A percentile compares a stretch with the other conserved stretches of the same genome.
These are phyloP conservation scores for Glomus cerebriforme DNA, from an alignment of 192 early-diverging fungal genomes.

Conservation along the genomic window DNA sequence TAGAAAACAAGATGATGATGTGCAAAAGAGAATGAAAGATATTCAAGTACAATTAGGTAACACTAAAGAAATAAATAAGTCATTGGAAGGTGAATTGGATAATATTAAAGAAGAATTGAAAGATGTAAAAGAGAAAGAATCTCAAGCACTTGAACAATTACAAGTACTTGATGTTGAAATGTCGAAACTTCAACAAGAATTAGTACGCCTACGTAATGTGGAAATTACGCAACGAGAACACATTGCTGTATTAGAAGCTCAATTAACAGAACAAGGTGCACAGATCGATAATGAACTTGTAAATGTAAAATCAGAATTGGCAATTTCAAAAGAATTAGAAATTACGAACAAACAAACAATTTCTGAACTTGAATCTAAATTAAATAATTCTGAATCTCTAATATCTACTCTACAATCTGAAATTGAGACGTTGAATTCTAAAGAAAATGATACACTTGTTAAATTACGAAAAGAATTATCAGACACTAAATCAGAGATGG, in stretches of 20 bases:
- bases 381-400: background rate
- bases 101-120: background rate
- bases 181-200: background rate
- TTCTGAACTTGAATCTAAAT: conserved; percentile 7
- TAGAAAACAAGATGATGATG: background rate
- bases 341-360: background rate
- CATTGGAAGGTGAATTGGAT: too few relatives aligned
- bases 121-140: background rate
- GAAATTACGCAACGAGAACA: conserved; percentile 12
- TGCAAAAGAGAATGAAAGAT: background rate
- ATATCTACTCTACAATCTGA: background rate
- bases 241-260: background rate
- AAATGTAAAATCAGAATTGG: conserved; percentile 15
- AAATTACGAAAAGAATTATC: background rate
- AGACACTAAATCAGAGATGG: conserved; percentile 10
- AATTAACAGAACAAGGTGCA: background rate
- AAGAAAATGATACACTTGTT: background rate
- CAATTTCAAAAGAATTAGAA: background rate
- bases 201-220: background rate
- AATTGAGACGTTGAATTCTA: background rate
- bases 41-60: background rate
- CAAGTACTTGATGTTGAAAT: too few relatives aligned
- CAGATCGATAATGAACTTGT: background rate
- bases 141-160: background rate
- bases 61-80: background rate